A percentile compares a stretch with the other conserved stretches of the same genome.
phyloP scores from a whole-genome alignment of 305 asterid genomes.

The Fraxinus albicans region DNA sequence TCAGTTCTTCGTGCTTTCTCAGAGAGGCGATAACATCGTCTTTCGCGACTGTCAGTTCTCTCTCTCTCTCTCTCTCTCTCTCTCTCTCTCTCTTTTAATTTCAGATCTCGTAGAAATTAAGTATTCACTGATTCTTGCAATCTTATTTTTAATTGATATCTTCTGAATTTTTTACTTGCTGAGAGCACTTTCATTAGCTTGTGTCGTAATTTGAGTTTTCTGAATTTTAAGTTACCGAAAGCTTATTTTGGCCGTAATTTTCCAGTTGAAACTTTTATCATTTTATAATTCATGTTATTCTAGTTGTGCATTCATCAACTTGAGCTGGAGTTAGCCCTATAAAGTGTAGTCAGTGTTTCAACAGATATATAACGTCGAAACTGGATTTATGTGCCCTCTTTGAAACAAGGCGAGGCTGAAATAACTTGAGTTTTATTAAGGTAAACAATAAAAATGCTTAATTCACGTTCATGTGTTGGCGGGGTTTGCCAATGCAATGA shows the following conservation, averaged over 20 bases:
- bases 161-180: not conserved
- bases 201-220: not conserved
- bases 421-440: not conserved
- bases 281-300: not conserved
- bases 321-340: not conserved
- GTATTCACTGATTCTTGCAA: conserved; percentile 7
- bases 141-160: not conserved
- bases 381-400: not conserved
- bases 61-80: not conserved
- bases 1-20: conserved; percentile 96
- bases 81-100: not conserved
- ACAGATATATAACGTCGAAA: not conserved
- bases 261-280: not conserved
- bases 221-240: conserved; percentile 1
- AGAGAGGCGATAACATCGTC: conserved; percentile 97
- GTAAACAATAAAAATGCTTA: not conserved
- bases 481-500: not conserved
- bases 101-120: not conserved
- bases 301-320: not conserved
- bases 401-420: not conserved
- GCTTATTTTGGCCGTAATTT: conserved; percentile 11
- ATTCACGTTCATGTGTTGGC: not conserved
- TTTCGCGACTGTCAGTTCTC: conserved; percentile 78
- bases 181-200: not conserved
- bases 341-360: not conserved